Evolutionary conservation across 2,329 filamentous ascomycete species (phyloP), one percentile per base, ranked within the genome.

Genomic region (Colletotrichum sp.): DNA sequence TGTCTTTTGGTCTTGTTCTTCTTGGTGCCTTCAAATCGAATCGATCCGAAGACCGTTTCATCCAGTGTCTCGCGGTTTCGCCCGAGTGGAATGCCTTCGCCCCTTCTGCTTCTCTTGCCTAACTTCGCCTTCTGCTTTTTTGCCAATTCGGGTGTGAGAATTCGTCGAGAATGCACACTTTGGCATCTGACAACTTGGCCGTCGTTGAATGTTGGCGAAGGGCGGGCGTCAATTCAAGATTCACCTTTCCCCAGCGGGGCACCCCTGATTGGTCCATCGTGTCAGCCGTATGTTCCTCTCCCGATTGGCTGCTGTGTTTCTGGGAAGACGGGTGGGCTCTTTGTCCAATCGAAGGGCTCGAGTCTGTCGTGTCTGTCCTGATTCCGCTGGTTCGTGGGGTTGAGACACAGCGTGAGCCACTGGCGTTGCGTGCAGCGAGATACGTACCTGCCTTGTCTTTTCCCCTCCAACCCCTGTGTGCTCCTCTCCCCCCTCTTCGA

Each of bases 171-270:
- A 30, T n/a, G 29, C n/a, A 22, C 25, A n/a, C 19, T 25, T 62
- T 44, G 49, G 11, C 29, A 44, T 19, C 34, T 65, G 59, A 36
- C 70, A 64, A 49, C 61, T 49, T 1, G 52, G 0, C 52, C 4
- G 61, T 67, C 25, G 61, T 71, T 49, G 29, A 67, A 13, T 5
- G 44, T 52, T 22, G 44, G 44, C 12, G 44, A 52, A 52, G 44
- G 22, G n/a, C 34, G 36, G 69, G 70, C 64, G 70, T 73, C 71
- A 69, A 76, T 76, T 69, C 73, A 76, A 76, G 74, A 76, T 74
- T 69, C 59, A n/a, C 70, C 59, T 52, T 65, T 69, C 65, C 44
- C 70, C 73, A 30, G 64, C 22, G 22, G 59, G 59, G 63, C 32
- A 32, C 9, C 57, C 44, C 19, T 73, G 70, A 73, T 73, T 76